Evolutionary conservation across 176 grass and related monocot genomes (phyloP).

Genomic region (Musa beccarii): DNA sequence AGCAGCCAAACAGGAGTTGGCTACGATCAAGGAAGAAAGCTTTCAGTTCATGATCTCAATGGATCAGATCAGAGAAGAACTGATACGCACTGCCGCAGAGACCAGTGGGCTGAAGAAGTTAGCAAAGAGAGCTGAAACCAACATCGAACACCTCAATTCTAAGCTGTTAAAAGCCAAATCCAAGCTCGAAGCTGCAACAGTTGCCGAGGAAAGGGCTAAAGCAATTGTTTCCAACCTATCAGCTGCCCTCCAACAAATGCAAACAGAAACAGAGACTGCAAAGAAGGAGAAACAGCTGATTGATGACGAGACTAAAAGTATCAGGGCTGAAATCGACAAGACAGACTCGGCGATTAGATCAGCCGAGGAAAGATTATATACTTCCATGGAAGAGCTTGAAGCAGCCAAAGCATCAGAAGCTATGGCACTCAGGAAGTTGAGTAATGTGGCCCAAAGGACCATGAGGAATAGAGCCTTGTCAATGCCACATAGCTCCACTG

Average conservation of each 20-base stretch:
- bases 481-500: conserved; percentile 4
- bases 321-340: conserved; percentile 32
- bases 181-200: conserved; percentile 36
- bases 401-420: conserved; percentile 48
- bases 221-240: conserved; percentile 53
- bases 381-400: conserved; percentile 48
- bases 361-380: conserved; percentile 24
- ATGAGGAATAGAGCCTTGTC: conserved; percentile 31
- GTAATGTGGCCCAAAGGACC: conserved; percentile 30
- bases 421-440: conserved; percentile 56
- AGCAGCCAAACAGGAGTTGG: conserved; percentile 54
- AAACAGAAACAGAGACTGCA: conserved; percentile 34
- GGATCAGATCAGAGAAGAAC: conserved; percentile 55
- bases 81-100: conserved; percentile 42
- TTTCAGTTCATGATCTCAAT: conserved; percentile 88
- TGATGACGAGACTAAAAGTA: conserved; percentile 32
- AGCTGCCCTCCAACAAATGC: conserved; percentile 51
- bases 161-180: conserved; percentile 77
- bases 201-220: conserved; percentile 44
- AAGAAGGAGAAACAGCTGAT: conserved; percentile 43
- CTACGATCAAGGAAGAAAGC: conserved; percentile 42
- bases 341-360: conserved; percentile 19
- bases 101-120: conserved; percentile 32
- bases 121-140: conserved; percentile 46
- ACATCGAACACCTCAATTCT: conserved; percentile 57